Conservation (phyloP, 768 basidiomycete genomes). For the Suillus cothurnatus region DNA sequence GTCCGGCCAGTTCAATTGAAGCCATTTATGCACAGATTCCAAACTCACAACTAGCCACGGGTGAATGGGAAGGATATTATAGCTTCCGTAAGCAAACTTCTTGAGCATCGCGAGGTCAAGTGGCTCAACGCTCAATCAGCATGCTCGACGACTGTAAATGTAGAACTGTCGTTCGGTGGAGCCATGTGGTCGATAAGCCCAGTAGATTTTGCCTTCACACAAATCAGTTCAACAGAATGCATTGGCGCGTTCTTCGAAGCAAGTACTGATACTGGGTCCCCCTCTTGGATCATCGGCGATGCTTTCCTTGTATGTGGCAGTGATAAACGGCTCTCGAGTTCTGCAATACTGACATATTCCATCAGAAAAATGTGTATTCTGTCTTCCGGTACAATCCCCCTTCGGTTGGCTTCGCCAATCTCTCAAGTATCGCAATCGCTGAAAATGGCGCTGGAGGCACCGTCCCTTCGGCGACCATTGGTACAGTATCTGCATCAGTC, state of each 20-base stretch:
- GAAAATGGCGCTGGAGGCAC: slow-evolving; percentile 32
- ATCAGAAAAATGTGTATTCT: slow-evolving; percentile 57
- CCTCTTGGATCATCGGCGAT: slow-evolving; percentile 57
- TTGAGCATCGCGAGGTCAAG: not conserved
- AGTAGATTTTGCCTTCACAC: slow-evolving; percentile 48
- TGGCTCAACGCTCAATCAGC: slow-evolving; percentile 20
- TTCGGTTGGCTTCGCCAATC: slow-evolving; percentile 51
- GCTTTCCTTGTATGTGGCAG: slow-evolving; percentile 40
- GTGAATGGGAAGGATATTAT: slow-evolving; percentile 49
- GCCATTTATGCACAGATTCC: slow-evolving; percentile 50
- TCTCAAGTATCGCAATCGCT: slow-evolving; percentile 35
- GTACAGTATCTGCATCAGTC: slow-evolving; percentile 49
- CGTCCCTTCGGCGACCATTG: slow-evolving; percentile 61
- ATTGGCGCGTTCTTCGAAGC: slow-evolving; percentile 56
- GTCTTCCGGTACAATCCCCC: slow-evolving; percentile 54
- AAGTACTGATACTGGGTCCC: slow-evolving; percentile 32
- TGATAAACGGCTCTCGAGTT: not conserved
- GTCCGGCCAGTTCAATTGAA: slow-evolving; percentile 41
- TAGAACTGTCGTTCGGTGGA: slow-evolving; percentile 48
- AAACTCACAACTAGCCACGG: slow-evolving; percentile 37
- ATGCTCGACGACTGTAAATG: slow-evolving; percentile 39
- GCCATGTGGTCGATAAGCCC: slow-evolving; percentile 49
- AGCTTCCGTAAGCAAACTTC: slow-evolving; percentile 36
- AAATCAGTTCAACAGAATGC: slow-evolving; percentile 43
- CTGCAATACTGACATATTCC: not conserved